phyloP scores from a whole-genome alignment of 768 basidiomycete genomes.

The Tylopilus sp. region DNA sequence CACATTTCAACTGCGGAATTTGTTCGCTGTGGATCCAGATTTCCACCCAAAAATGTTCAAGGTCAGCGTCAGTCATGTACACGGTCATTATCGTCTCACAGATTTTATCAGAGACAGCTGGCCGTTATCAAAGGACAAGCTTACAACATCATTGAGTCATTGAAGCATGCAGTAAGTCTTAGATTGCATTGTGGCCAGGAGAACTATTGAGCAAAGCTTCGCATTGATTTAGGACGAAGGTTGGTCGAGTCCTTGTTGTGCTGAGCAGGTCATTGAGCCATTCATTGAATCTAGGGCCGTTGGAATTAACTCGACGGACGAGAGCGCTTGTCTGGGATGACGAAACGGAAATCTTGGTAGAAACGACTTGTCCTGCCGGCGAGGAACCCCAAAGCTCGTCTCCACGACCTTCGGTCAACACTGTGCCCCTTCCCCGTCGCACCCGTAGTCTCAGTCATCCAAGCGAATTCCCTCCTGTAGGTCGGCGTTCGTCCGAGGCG shows the following conservation, averaged over 20 bases:
- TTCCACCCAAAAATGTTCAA: constrained; percentile 90
- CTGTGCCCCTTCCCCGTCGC: constrained; percentile 52
- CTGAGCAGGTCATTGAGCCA: neutral
- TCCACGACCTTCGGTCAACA: constrained; percentile 59
- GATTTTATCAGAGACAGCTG: constrained; percentile 60
- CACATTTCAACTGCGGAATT: constrained; percentile 66
- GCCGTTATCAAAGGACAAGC: constrained; percentile 94
- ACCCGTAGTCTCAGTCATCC: constrained; percentile 57
- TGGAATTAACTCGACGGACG: constrained; percentile 82
- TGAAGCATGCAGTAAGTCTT: constrained; percentile 64
- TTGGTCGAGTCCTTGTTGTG: constrained; percentile 27
- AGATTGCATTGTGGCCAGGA: neutral
- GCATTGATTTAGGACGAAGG: constrained; percentile 66
- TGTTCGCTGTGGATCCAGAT: constrained; percentile 80
- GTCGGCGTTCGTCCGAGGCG: constrained; percentile 58
- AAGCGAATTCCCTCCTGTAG: constrained; percentile 70
- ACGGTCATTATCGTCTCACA: constrained; percentile 5
- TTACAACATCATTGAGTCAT: constrained; percentile 84
- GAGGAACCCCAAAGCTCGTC: constrained; percentile 40
- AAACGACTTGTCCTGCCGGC: constrained; percentile 34
- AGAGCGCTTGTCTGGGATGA: constrained; percentile 87
- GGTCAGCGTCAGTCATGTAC: constrained; percentile 37
- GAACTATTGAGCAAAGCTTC: constrained; percentile 3
- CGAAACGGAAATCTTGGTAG: constrained; percentile 69
- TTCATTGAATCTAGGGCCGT: constrained; percentile 55